Conservation (phyloP, 257 asterid species). For the Solanum chmielewskii region DNA sequence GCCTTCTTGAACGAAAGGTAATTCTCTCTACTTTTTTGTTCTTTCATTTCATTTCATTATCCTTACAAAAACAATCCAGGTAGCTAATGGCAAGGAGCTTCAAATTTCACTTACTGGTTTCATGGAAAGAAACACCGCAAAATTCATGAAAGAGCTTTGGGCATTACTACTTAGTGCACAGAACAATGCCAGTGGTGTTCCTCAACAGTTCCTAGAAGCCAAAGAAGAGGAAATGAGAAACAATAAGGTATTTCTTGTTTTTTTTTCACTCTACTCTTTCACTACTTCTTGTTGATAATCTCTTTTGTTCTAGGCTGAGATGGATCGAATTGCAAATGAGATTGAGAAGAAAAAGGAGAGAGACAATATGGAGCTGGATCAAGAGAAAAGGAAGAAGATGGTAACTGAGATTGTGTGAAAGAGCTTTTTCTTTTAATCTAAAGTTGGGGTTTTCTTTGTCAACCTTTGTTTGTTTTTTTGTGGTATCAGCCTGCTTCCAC, state of each 20-base stretch:
- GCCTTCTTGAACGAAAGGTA: slow-evolving; percentile 94
- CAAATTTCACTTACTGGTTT: slow-evolving; percentile 94
- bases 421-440: slow-evolving; percentile 15
- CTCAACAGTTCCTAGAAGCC: slow-evolving; percentile 93
- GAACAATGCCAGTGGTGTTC: slow-evolving; percentile 83
- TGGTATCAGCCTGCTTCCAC: slow-evolving; percentile 92
- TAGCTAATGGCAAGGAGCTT: slow-evolving; percentile 82
- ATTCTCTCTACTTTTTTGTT: background rate
- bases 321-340: slow-evolving; percentile 69
- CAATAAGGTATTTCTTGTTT: slow-evolving; percentile 48
- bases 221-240: slow-evolving; percentile 88
- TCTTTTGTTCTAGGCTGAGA: slow-evolving; percentile 56
- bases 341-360: slow-evolving; percentile 72
- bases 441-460: slow-evolving; percentile 28
- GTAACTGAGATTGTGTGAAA: slow-evolving; percentile 40
- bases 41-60: background rate
- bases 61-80: slow-evolving; percentile 25
- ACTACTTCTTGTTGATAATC: background rate
- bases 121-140: slow-evolving; percentile 97
- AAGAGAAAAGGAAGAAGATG: slow-evolving; percentile 49
- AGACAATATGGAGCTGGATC: slow-evolving; percentile 57
- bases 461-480: slow-evolving; percentile 46
- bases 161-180: slow-evolving; percentile 80
- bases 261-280: background rate
- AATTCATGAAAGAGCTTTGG: slow-evolving; percentile 99